Evolutionary conservation across 345 rosid species (phyloP), one percentile per base, ranked within the genome.

Genomic region (Dovyalis caffra): DNA sequence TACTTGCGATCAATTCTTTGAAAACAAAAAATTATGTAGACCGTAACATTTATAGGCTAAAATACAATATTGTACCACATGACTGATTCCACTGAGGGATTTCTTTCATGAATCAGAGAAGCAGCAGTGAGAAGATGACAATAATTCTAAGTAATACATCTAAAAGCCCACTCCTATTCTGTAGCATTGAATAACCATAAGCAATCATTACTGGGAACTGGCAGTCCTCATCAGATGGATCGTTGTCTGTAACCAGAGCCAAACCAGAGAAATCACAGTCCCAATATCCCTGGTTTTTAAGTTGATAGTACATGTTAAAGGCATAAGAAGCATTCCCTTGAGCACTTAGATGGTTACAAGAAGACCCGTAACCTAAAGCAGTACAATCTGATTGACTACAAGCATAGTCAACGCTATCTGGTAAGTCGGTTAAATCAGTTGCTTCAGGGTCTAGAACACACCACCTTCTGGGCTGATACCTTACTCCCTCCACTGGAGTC

Each of bases 271-370:
- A 92, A 71, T 92, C 94, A 51, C 97, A 92, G 83, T 78, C 80
- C 97, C 92, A 86, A 0, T 82, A 61, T 35, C 79, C 63, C 79
- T 92, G 97, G 70, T 81, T 63, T 4, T 86, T 82, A 40, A 92
- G 73, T 76, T 92, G 97, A 76, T 87, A 92, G 78, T 89, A 90
- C 92, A 90, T 89, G 67, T 89, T 92, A 77, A 92, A 92, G 1
- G 95, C 92, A 73, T 90, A 92, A 0, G 97, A 92, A 60, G 94
- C 95, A 83, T 92, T 92, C 33, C 94, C 94, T 61, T 83, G 34
- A 31, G 32, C 74, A 16, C 79, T 86, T 12, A 92, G 77, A 72
- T 83, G 85, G 74, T 89, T 92, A 43, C 94, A 92, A 4, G 97
- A 89, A 3, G 92, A 92, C 12, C 95, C 95, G 60, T 77, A 92